phyloP scores from a whole-genome alignment of 1,284 basidiomycete species.

The Porodaedalea pini region DNA sequence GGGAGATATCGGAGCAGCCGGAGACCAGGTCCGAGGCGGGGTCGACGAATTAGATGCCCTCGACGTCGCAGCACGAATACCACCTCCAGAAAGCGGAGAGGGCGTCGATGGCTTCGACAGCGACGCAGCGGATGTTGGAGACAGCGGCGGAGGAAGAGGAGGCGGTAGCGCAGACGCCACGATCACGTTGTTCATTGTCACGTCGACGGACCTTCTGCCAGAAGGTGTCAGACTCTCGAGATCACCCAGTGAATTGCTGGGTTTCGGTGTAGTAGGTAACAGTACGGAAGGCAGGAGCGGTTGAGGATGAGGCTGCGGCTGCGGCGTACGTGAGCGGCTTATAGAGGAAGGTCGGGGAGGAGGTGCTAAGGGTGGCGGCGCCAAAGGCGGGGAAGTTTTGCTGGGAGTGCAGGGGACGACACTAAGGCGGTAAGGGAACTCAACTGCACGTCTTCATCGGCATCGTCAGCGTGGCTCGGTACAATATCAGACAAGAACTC shows the following conservation, averaged over 20 bases:
- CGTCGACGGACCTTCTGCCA: background rate
- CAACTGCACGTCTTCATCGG: conserved; percentile 36
- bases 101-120: conserved; percentile 27
- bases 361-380: conserved; percentile 38
- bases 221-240: background rate
- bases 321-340: conserved; percentile 11
- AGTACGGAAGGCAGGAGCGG: background rate
- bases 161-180: conserved; percentile 7
- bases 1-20: background rate
- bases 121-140: conserved; percentile 17
- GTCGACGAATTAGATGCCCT: background rate
- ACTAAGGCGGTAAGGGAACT: conserved; percentile 38
- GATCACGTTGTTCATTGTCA: background rate
- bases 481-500: conserved; percentile 74
- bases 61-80: background rate
- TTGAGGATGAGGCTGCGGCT: conserved; percentile 6
- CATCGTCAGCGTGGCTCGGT: conserved; percentile 47
- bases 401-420: conserved; percentile 41
- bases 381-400: conserved; percentile 47
- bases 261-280: background rate
- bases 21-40: background rate
- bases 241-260: background rate
- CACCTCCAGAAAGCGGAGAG: conserved; percentile 19
- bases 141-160: conserved; percentile 19
- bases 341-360: conserved; percentile 23